These are phyloP conservation scores for Myriosclerotinia curreyana DNA, from an alignment of 2,329 filamentous ascomycete species.

Conservation along the genomic window DNA sequence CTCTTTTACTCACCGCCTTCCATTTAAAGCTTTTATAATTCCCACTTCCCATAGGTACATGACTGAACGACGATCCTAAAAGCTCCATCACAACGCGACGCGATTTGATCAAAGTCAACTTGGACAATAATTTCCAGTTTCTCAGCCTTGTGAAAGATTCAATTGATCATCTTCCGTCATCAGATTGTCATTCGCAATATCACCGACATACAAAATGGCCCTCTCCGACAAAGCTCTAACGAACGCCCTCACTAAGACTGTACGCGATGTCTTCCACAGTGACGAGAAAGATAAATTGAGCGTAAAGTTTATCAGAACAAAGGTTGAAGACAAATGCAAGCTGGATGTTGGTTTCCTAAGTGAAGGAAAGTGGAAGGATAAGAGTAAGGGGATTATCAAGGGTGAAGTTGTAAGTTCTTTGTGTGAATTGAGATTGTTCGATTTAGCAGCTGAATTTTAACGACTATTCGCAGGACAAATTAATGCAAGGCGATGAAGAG, in stretches of 20 bases:
- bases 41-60: neutral
- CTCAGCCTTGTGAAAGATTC: neutral
- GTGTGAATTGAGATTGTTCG: neutral
- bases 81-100: slow-evolving; percentile 20
- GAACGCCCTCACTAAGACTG: slow-evolving; percentile 23
- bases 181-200: neutral
- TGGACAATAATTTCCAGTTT: neutral
- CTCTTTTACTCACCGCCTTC: slow-evolving; percentile 13
- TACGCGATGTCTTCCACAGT: slow-evolving; percentile 20
- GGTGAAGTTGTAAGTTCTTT: slow-evolving; percentile 48
- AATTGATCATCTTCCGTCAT: neutral
- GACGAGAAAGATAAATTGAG: slow-evolving; percentile 45
- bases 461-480: slow-evolving; percentile 13
- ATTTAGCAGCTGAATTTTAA: neutral
- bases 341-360: slow-evolving; percentile 53
- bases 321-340: slow-evolving; percentile 48
- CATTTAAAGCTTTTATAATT: neutral
- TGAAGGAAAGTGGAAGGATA: slow-evolving; percentile 52
- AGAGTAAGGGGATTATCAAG: slow-evolving; percentile 58
- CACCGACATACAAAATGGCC: slow-evolving; percentile 20
- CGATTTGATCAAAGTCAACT: slow-evolving; percentile 6
- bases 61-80: neutral
- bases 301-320: slow-evolving; percentile 56
- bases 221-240: slow-evolving; percentile 28
- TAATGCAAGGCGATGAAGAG: slow-evolving; percentile 26